phyloP scores from a whole-genome alignment of 129 eudicot genomes.

The Flaveria brownii region DNA sequence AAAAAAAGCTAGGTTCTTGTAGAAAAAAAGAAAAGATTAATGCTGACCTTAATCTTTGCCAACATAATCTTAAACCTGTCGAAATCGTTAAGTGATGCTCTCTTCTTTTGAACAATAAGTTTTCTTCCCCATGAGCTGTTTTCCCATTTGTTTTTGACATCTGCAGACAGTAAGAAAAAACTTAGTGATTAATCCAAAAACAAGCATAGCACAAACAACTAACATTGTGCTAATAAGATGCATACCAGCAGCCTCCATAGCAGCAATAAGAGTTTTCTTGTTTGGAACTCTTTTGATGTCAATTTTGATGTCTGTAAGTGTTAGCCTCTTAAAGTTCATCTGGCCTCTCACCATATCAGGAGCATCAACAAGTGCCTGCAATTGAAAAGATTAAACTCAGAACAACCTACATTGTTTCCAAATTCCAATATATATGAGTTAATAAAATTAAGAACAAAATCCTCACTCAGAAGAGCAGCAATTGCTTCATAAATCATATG shows the following conservation, averaged over 20 bases:
- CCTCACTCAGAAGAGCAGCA: background rate
- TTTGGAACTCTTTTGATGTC: slow-evolving; percentile 71
- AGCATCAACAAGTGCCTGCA: slow-evolving; percentile 72
- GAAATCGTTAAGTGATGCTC: slow-evolving; percentile 58
- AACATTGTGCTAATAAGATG: background rate
- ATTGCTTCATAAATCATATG: background rate
- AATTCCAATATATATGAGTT: background rate
- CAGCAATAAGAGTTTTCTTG: slow-evolving; percentile 68
- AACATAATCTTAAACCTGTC: slow-evolving; percentile 63
- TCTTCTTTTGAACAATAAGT: slow-evolving; percentile 55
- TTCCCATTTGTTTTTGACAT: slow-evolving; percentile 63
- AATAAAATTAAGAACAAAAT: background rate
- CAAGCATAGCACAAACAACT: background rate
- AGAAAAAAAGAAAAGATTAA: background rate
- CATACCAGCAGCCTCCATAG: slow-evolving; percentile 74
- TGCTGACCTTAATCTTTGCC: slow-evolving; percentile 61
- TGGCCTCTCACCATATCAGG: slow-evolving; percentile 74
- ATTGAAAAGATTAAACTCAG: background rate
- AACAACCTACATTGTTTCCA: background rate
- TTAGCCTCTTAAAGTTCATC: slow-evolving; percentile 72
- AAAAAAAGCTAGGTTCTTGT: background rate
- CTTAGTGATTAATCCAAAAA: background rate
- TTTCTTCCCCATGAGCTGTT: slow-evolving; percentile 66
- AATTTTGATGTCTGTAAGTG: slow-evolving; percentile 67
- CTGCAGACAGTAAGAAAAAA: slow-evolving; percentile 22